Evolutionary conservation across 176 grass and related monocot genomes (phyloP), one percentile per base, ranked within the genome.

Genomic region (Triticum urartu): DNA sequence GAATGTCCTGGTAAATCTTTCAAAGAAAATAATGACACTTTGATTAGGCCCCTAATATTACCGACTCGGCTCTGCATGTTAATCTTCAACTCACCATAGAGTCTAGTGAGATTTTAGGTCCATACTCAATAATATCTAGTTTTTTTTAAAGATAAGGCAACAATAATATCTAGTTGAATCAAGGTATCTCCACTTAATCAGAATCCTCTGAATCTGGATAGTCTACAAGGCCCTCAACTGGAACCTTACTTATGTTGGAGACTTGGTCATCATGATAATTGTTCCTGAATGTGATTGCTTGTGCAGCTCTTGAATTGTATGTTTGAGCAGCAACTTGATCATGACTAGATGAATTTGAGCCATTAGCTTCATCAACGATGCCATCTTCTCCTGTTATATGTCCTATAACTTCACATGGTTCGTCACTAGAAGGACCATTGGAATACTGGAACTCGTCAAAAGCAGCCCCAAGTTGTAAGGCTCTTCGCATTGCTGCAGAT

Each of bases 401-500:
- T 30, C 6, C 38, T 38, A 35, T 9, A 21, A 11, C 68, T 39
- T 54, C n/a, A 3, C 30, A 18, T 35, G 2, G 8, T 66, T 76
- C 25, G 7, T 59, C 56, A 9, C 6, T 59, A 59, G 56, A 21
- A 59, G 56, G 56, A 71, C 61, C 64, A 48, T 48, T 28, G 14
- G 20, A 47, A 13, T 72, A 13, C 12, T 52, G 52, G 2, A 11
- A 48, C 56, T 88, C 74, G 14, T 83, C 74, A 8, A 83, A 83
- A 10, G 36, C 20, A 47, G 13, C 47, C 4, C 81, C 64, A 63
- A 28, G 17, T 21, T 28, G 73, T 66, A 84, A 79, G 36, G 87
- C 81, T 84, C 64, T 83, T 63, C 50, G 64, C 64, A 83, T 83
- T 14, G 35, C 87, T 47, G 32, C 36, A 69, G 45, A 83, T 3